Base-by-base conservation (phyloP, 2,329 filamentous ascomycete species). In the Volutella citrinella region DNA sequence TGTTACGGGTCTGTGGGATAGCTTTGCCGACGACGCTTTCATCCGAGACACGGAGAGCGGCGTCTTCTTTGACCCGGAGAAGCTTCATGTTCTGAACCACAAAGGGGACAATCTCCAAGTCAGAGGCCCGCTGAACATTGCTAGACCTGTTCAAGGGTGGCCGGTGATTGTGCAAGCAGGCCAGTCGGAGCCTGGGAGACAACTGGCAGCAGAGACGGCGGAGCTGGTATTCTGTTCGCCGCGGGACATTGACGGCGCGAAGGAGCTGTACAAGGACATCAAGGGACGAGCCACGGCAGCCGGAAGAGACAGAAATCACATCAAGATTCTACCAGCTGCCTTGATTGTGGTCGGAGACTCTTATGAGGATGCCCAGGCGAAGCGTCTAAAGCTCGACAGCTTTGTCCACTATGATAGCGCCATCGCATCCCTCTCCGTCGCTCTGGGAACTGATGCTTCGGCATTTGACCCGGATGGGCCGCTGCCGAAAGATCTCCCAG, bases 141-240 rank as follows among this genome's bases (percentile, higher is more conserved):
- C 70, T 1, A 56, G 72, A 0, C 70, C 72, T 0, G 64, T 71
- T 2, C 72, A 76, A 41, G 72, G 72, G 1, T 74, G 70, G 69
- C 72, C 72, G 0, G 72, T 76, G 1, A 74, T 76, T 38, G 68
- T 75, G 2, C 72, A 76, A 36, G 72, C 71, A 4, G 72, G 72
- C 1, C 69, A 74, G 45, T 72, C 68, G 1, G 71, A 74, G 32
- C 69, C 70, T 0, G 72, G 72, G 0, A 55, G 61, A 18, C 69
- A 75, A 40, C 53, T 76, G 4, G 72, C 70, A 0, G 72, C 65
- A 1, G 70, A 74, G 54, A 75, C 71, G 10, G 72, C 72, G 0
- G 72, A 76, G 37, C 65, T 63, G 3, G 69, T 76, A 0, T 76
- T 74, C 42, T 75, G 71, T 45, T 67, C 68, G 17, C 70, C 70